Conservation (phyloP, 495 filamentous ascomycete species). For the Lichenothelia convexa region DNA sequence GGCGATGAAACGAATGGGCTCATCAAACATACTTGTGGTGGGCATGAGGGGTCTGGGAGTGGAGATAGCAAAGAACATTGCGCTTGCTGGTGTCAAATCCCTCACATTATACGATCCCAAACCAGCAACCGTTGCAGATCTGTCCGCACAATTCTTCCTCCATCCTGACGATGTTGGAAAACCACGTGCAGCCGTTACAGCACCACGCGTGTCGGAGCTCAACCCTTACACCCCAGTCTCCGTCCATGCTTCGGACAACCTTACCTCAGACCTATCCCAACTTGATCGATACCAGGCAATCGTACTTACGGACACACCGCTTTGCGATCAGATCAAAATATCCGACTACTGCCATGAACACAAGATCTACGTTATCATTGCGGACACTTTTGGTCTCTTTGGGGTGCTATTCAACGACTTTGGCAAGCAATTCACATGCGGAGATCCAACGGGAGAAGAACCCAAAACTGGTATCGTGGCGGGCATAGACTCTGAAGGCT, state of each 20-base stretch:
- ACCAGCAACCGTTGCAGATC: conserved; percentile 64
- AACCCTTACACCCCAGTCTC: conserved; percentile 89
- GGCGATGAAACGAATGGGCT: conserved; percentile 98
- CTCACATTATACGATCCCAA: conserved; percentile 74
- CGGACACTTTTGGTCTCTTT: conserved; percentile 85
- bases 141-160: conserved; percentile 95
- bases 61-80: conserved; percentile 98
- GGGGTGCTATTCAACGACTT: conserved; percentile 96
- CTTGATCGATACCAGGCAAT: conserved; percentile 81
- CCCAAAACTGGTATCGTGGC: conserved; percentile 80
- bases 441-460: conserved; percentile 81
- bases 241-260: conserved; percentile 45
- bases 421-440: conserved; percentile 74
- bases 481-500: conserved; percentile 65
- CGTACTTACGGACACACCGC: conserved; percentile 67
- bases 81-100: conserved; percentile 82
- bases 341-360: conserved; percentile 87
- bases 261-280: conserved; percentile 51
- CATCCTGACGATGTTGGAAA: conserved; percentile 77
- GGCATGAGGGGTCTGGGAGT: conserved; percentile 89
- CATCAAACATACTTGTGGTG: conserved; percentile 83
- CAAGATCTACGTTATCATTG: conserved; percentile 71
- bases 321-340: conserved; percentile 62
- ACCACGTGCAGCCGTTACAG: conserved; percentile 68
- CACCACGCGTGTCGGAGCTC: conserved; percentile 77